Evolutionary conservation across 768 basidiomycete species (phyloP), one percentile per base, ranked within the genome.

Genomic region (Lentinula guzmanii): DNA sequence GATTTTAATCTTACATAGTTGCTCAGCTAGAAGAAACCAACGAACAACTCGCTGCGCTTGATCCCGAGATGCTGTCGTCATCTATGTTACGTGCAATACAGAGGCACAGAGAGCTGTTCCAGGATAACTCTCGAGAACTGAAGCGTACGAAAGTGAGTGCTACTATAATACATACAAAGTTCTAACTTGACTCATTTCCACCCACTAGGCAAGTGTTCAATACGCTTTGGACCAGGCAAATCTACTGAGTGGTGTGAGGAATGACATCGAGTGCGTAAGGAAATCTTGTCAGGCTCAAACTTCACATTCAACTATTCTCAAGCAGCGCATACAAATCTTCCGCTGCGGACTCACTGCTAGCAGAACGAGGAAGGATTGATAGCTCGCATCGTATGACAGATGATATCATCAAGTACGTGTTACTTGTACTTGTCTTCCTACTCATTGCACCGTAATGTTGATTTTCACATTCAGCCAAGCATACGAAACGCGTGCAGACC

Each of bases 311-410:
- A 45, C 24, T 42, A 24, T 16, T 16, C 65, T 34, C 37, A 33
- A 41, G 41, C 42, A 97, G 95, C 64, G 90, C 94, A 42, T 95
- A 95, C 75, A 95, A 95, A 72, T 90, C 93, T 5, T 89, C 91
- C 16, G 83, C 90, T 13, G 86, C 91, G 1, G 97, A 98, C 65
- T 84, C 91, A 5, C 75, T 99, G 43, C 78, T 99, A 31, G 86
- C 87, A 24, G 97, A 99, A 74, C 83, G 97, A 50, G 84, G 89
- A 3, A 83, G 86, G 63, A 96, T 98, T 62, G 96, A 98, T 74
- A 91, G 86, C 65, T 93, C 91, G 24, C 95, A 98, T 75, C 79
- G 85, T 61, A 98, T 98, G 95, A 90, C 93, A 18, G 96, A 98
- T 69, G 90, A 90, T 45, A 81, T 95, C 37, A 79, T 99, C 28